Conservation (phyloP, 2,329 filamentous ascomycete genomes). For the Exophiala calicioides region DNA sequence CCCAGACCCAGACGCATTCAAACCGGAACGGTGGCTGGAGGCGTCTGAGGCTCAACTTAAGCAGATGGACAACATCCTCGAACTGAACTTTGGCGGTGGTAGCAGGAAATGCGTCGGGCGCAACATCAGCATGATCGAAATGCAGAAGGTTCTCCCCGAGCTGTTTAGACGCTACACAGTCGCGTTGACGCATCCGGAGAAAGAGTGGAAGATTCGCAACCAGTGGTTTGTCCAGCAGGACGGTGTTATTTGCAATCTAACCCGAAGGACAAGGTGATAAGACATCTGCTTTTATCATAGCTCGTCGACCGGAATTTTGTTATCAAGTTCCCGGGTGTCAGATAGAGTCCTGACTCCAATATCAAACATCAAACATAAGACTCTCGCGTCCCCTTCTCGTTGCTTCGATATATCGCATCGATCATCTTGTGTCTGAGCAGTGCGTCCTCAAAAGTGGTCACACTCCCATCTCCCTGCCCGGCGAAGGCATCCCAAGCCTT, state of each 20-base stretch:
- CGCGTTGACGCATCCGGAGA: slow-evolving; percentile 25
- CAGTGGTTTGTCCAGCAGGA: slow-evolving; percentile 31
- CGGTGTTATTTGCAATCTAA: slow-evolving; percentile 24
- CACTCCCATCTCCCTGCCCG: slow-evolving; percentile 10
- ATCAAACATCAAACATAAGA: slow-evolving; percentile 18
- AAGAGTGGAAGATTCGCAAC: slow-evolving; percentile 29
- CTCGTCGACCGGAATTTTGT: no score
- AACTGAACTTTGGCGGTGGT: slow-evolving; percentile 51
- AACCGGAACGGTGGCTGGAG: slow-evolving; percentile 37
- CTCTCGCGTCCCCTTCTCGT: slow-evolving; percentile 21
- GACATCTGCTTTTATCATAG: neutral
- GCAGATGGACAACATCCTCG: slow-evolving; percentile 40
- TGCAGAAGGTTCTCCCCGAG: slow-evolving; percentile 32
- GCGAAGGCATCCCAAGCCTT: slow-evolving; percentile 26
- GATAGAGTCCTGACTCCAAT: no score
- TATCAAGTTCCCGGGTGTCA: no score
- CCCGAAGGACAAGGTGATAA: slow-evolving; percentile 8
- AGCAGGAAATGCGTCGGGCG: slow-evolving; percentile 44
- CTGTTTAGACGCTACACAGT: slow-evolving; percentile 24
- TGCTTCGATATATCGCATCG: slow-evolving; percentile 24
- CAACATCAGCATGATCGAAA: slow-evolving; percentile 29
- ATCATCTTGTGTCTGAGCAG: slow-evolving; percentile 26
- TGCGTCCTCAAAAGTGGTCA: slow-evolving; percentile 25
- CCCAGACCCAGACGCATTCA: slow-evolving; percentile 27
- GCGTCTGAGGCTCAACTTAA: slow-evolving; percentile 29